Evolutionary conservation across 495 filamentous ascomycete species (phyloP), one percentile per base, ranked within the genome.

Genomic region (Amphirosellinia nigrospora): DNA sequence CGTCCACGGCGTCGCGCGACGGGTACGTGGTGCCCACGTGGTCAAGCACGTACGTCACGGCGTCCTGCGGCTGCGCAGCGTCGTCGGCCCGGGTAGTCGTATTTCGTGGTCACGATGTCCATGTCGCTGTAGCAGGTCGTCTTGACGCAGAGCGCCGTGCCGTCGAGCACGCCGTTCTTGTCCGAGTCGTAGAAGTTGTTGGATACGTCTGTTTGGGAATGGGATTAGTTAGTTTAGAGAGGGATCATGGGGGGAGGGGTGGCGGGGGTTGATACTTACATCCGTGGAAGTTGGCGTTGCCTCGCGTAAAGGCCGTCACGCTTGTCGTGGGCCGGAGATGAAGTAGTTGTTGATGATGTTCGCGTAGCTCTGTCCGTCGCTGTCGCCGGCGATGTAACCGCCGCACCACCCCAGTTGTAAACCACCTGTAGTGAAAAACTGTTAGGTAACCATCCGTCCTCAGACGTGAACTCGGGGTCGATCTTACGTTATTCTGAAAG

Each of bases 301-400:
- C 78, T 16, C 77, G 77, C 19, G 77, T 79, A 52, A 79, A 79
- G 4, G 76, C 75, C 8, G 80, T 48, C 19, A 79, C 77, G 43
- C 73, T 79, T 23, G 81, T 80, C 61, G 72, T 79, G 4, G 81
- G 1, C 81, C 82, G 7, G 79, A 73, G 71, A 81, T 83, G 73
- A 82, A 82, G 65, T 82, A 81, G 67, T 82, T 83, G 66, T 78
- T 79, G 68, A 82, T 72, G 39, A 83, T 80, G 53, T 83, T 78
- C 34, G 77, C 76, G 34, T 74, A 72, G 45, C 77, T 81, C 50
- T 68, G 61, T 8, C 81, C 80, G 0, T 64, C 77, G 23, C 79
- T 77, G 52, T 83, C 77, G 15, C 73, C 80, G 4, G 77, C 73
- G 63, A 78, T 83, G 64, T 82, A 82, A 30, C 64, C 62, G 66